These are phyloP conservation scores for Plenodomus biglobosus DNA, from an alignment of 2,329 filamentous ascomycete genomes.

Conservation along the genomic window DNA sequence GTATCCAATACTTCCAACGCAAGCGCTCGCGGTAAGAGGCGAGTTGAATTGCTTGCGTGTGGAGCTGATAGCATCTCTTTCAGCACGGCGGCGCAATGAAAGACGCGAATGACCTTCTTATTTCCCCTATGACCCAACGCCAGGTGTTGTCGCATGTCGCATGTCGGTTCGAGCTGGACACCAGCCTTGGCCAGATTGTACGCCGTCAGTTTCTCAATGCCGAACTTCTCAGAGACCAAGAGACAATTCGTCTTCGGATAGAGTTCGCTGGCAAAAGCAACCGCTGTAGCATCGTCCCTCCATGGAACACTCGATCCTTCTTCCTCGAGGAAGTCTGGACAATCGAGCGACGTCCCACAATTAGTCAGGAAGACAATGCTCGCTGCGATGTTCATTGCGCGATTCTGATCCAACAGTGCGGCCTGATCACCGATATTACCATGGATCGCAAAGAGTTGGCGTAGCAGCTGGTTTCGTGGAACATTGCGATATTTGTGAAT, in stretches of 20 bases:
- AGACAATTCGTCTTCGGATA: not conserved
- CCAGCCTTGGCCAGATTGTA: not conserved
- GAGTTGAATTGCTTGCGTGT: not conserved
- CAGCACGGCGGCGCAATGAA: conserved; percentile 9
- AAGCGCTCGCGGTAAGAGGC: conserved; percentile 7
- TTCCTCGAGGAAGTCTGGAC: conserved; percentile 1
- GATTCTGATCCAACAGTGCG: not conserved
- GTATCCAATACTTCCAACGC: conserved; percentile 12
- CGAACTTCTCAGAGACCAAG: not conserved
- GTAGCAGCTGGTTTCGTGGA: not conserved
- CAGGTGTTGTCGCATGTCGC: conserved; percentile 6
- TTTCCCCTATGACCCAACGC: not conserved
- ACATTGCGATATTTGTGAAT: not conserved
- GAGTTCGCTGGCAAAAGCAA: not conserved
- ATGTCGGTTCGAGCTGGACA: not conserved
- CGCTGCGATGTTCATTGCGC: conserved; percentile 7
- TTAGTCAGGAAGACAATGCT: conserved; percentile 5
- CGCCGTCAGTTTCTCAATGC: not conserved
- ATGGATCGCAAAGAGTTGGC: not conserved
- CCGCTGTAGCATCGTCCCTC: conserved; percentile 1
- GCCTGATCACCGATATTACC: not conserved
- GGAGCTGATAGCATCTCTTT: conserved; percentile 7
- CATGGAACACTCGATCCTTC: not conserved
- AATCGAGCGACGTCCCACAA: not conserved
- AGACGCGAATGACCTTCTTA: conserved; percentile 3